phyloP scores from a whole-genome alignment of 331 rosid species.

The Rosa hybrid region DNA sequence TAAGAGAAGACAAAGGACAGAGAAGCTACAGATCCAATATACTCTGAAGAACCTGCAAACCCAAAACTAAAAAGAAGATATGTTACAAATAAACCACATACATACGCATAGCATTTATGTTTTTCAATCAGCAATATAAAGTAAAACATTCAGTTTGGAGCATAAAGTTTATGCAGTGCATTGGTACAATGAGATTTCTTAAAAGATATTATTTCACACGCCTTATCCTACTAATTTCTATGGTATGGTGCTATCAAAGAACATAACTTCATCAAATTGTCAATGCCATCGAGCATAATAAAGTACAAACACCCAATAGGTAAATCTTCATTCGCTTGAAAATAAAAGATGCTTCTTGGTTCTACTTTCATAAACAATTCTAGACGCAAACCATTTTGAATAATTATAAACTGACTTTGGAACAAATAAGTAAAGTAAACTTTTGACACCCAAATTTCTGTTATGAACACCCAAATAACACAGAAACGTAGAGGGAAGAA shows the following conservation, averaged over 20 bases:
- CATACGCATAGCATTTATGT: too few relatives aligned
- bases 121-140: not conserved
- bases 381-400: not conserved
- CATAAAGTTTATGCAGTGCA: not conserved
- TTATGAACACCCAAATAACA: too few relatives aligned
- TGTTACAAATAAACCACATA: too few relatives aligned
- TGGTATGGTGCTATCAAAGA: not conserved
- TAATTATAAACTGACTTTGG: too few relatives aligned
- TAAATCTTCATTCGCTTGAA: not conserved
- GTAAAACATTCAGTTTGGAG: constrained; percentile 9
- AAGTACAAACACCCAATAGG: not conserved
- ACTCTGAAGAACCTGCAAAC: too few relatives aligned
- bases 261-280: not conserved
- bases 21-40: too few relatives aligned
- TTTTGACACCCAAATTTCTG: too few relatives aligned
- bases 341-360: not conserved
- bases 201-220: too few relatives aligned
- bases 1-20: too few relatives aligned
- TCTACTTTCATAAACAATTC: not conserved
- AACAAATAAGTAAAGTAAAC: not conserved
- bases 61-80: too few relatives aligned
- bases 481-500: too few relatives aligned
- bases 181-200: too few relatives aligned
- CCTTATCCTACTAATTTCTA: not conserved
- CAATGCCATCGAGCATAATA: not conserved